A percentile compares a stretch with the other conserved stretches of the same genome.
phyloP scores from a whole-genome alignment of 768 basidiomycete species.

The Amanita inopinata region DNA sequence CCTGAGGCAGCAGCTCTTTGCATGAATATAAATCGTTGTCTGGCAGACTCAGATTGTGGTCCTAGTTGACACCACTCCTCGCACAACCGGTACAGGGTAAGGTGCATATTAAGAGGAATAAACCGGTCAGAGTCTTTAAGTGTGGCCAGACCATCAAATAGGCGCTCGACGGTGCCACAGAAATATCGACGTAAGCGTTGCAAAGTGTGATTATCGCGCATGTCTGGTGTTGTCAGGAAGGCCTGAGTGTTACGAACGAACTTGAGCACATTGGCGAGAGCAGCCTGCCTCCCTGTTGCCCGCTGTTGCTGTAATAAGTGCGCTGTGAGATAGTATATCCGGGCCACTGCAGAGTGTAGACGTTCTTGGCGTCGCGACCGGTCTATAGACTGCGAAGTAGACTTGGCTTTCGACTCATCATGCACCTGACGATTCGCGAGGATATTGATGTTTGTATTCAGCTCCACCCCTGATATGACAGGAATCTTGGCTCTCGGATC shows the following conservation, averaged over 20 bases:
- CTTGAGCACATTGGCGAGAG: constrained; percentile 71
- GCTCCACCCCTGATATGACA: constrained; percentile 26
- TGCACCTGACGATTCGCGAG: constrained; percentile 48
- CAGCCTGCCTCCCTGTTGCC: constrained; percentile 58
- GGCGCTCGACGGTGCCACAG: constrained; percentile 78
- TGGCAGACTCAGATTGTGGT: constrained; percentile 59
- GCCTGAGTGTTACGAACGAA: constrained; percentile 78
- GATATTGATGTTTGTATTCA: constrained; percentile 22
- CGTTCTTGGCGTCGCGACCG: constrained; percentile 67
- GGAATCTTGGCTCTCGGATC: constrained; percentile 43
- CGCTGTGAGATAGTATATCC: constrained; percentile 82
- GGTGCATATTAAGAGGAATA: constrained; percentile 63
- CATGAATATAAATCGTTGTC: constrained; percentile 62
- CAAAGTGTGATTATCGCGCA: constrained; percentile 65
- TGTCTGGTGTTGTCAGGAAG: constrained; percentile 63
- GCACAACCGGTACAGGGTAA: constrained; percentile 74
- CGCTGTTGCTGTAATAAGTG: constrained; percentile 64
- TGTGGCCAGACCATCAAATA: constrained; percentile 67
- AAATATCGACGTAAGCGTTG: constrained; percentile 85
- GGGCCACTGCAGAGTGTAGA: constrained; percentile 77
- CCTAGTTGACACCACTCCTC: constrained; percentile 93
- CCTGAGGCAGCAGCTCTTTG: constrained; percentile 51
- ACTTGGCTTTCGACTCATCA: constrained; percentile 49
- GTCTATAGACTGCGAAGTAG: constrained; percentile 32
- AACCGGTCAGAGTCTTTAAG: constrained; percentile 72